Base-by-base conservation (phyloP, 352 stramenopile species). In the Thraustochytrium striatum region DNA sequence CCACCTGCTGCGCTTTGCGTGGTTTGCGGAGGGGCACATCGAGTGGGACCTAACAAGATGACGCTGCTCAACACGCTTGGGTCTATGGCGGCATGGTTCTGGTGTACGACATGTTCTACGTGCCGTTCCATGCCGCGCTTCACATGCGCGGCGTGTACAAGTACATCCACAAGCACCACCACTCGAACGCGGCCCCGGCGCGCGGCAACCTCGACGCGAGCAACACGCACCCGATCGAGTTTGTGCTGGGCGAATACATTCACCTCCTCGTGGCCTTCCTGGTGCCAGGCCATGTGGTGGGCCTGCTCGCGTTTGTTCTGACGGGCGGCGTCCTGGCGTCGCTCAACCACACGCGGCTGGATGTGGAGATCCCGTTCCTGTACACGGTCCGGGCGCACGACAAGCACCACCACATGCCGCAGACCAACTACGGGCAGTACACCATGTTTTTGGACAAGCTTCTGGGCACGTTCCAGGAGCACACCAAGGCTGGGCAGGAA, bases 221-320 rank as follows among this genome's bases (percentile, higher is more conserved):
- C 33, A 95, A 95, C 86, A 90, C 93, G n/a, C 90, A 95, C 84
- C 90, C 90, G 25, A 83, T 95, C 35, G 90, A 95, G 84, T 95
- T 91, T 81, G 83, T 92, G 47, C 75, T 91, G 41, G 90, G 90
- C 30, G 90, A 95, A 85, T 95, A 93, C 84, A 91, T 93, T 80
- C 90, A 95, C 83, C 81, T 94, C 19, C 75, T 89, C 13, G 84
- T 87, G 13, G 61, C 92, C 16, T 85, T 82, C 61, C 39, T 87
- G 0, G 65, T 88, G 11, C 72, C 84, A 3, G 79, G 84, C 50
- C 84, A 87, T 57, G 81, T 86, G 5, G 36, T 78, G 0, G 61
- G 82, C 9, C 75, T 85, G 0, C 68, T 86, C n/a, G 47, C 87
- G 0, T 93, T 95, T 78, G 82, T 95, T 59, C 73, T 83, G 9